Percentiles rank a stretch among this genome's conserved stretches.
These are phyloP conservation scores for Candida coquimbonensis DNA, from an alignment of 805 yeast genomes.

Conservation along the genomic window DNA sequence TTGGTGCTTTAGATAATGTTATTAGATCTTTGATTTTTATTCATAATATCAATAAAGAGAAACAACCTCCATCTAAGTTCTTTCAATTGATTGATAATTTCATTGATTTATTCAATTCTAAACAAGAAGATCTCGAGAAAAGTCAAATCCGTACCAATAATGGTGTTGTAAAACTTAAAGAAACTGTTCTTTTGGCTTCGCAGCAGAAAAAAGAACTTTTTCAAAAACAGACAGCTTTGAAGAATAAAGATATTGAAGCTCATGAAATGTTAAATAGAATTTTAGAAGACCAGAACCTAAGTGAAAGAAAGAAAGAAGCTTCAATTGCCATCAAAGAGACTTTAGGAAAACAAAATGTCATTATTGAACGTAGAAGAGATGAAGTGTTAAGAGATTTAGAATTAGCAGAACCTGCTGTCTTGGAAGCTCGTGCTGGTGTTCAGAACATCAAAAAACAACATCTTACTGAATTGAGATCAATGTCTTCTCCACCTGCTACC, in stretches of 20 bases:
- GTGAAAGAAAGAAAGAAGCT: conserved; percentile 84
- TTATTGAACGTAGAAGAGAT: conserved; percentile 45
- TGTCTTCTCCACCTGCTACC: conserved; percentile 86
- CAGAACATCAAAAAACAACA: conserved; percentile 89
- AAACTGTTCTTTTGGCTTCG: conserved; percentile 68
- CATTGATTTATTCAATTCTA: conserved; percentile 31
- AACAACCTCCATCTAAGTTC: conserved; percentile 47
- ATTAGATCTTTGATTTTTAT: conserved; percentile 39
- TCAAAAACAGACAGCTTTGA: conserved; percentile 42
- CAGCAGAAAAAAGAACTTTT: conserved; percentile 49
- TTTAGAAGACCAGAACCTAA: conserved; percentile 82
- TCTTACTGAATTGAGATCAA: conserved; percentile 79
- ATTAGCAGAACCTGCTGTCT: conserved; percentile 74
- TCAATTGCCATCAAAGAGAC: conserved; percentile 70
- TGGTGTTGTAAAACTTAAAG: conserved; percentile 72
- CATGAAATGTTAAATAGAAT: conserved; percentile 62
- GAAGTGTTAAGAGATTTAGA: conserved; percentile 59
- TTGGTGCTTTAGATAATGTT: conserved; percentile 45
- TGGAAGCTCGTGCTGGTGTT: conserved; percentile 85
- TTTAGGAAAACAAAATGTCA: conserved; percentile 57
- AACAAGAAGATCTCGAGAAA: conserved; percentile 47
- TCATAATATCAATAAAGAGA: conserved; percentile 28
- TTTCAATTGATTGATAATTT: conserved; percentile 45
- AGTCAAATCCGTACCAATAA: conserved; percentile 63
- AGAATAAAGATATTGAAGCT: conserved; percentile 60